Conservation (phyloP, 2,329 filamentous ascomycete genomes). For the Aspergillus candidus region DNA sequence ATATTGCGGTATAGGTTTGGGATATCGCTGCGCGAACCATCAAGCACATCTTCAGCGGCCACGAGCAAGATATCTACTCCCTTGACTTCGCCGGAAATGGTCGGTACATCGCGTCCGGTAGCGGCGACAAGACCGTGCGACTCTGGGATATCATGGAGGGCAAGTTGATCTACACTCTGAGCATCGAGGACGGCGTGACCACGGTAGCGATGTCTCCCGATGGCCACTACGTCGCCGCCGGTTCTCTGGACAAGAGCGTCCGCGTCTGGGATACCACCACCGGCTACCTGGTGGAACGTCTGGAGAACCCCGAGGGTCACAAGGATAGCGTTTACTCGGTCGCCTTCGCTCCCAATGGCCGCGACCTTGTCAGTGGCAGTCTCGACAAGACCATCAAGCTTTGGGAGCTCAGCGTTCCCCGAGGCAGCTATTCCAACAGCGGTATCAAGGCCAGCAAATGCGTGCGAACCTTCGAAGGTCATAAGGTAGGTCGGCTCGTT, state of each 20-base stretch:
- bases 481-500: conserved; percentile 59
- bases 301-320: conserved; percentile 89
- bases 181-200: conserved; percentile 94
- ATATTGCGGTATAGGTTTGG: conserved; percentile 66
- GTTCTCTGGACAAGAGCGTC: conserved; percentile 94
- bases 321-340: conserved; percentile 97
- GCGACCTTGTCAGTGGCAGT: conserved; percentile 88
- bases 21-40: conserved; percentile 80
- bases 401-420: conserved; percentile 81
- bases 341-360: conserved; percentile 88
- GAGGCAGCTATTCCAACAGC: conserved; percentile 59
- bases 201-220: conserved; percentile 97
- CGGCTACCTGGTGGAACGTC: conserved; percentile 79
- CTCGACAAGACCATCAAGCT: conserved; percentile 99
- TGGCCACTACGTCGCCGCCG: conserved; percentile 87
- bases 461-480: conserved; percentile 93
- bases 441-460: conserved; percentile 82
- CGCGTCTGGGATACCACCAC: conserved; percentile 90
- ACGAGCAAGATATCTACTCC: conserved; percentile 98
- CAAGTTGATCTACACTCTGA: conserved; percentile 74
- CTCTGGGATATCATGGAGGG: conserved; percentile 92
- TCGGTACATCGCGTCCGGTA: conserved; percentile 89
- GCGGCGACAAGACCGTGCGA: conserved; percentile 87
- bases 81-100: conserved; percentile 92
- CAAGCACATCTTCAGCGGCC: conserved; percentile 87